Evolutionary conservation across 306 rosid genomes (phyloP), one percentile per base, ranked within the genome.

Genomic region (Delonix regia): DNA sequence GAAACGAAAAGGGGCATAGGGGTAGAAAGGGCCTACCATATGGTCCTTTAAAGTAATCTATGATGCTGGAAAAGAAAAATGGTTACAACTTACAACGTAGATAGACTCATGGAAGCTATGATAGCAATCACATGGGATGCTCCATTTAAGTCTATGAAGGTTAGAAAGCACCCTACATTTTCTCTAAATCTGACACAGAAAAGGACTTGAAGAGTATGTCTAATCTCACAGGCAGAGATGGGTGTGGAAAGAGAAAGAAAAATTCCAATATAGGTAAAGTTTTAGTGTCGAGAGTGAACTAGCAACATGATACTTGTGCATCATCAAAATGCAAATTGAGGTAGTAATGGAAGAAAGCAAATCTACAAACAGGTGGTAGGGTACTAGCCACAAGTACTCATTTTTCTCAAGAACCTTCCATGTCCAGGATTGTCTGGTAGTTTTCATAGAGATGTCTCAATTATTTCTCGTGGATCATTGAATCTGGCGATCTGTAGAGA

Each of bases 391-490:
- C 51, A 65, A 65, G 30, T 63, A 19, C 70, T 36, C 49, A 24
- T 51, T 65, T 45, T 47, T 49, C 33, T 69, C 4, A 48, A 68
- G 51, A 75, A 62, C 76, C 69, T 78, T 81, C 69, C 30, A 27
- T 33, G 63, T 22, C 2, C 12, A 16, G 42, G 62, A 76, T 15
- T 52, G 78, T 76, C 70, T 5, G 6, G 38, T 48, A 70, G 52
- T 9, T 71, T 67, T 67, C 69, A 28, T 33, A 48, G 74, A 30
- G 28, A 72, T 59, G 56, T 28, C 63, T 66, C 55, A 38, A 51
- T 72, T 67, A 73, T 72, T 75, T 71, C 56, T 44, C 53, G 38
- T 42, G 49, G 68, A 51, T 81, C 74, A 70, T 38, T 81, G 84
- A 83, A 81, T 59, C 78, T 77, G 66, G 79, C 69, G 69, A 30